Evolutionary conservation across 108 stramenopile species (phyloP).

Genomic region (Nitzschia palea): DNA sequence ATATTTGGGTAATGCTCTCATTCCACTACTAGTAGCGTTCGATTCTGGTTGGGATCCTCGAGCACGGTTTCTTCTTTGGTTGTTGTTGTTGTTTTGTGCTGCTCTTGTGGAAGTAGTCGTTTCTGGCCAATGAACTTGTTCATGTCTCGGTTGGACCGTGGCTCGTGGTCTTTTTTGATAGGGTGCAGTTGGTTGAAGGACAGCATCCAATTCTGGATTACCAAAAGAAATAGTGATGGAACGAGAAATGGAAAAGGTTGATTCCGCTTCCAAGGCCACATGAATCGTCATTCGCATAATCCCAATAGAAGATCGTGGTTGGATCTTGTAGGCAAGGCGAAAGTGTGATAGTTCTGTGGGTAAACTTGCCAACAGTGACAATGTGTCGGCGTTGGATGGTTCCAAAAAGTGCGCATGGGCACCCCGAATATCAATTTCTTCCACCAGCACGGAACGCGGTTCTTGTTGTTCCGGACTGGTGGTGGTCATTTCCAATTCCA

Average conservation of each 20-base stretch:
- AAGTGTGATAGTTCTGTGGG: background rate
- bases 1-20: background rate
- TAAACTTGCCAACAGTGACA: background rate
- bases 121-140: background rate
- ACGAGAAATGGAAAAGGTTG: conserved; percentile 25
- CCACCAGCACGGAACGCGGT: too few species aligned
- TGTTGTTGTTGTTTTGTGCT: background rate
- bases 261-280: background rate
- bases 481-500: too few species aligned
- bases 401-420: background rate
- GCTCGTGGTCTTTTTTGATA: conserved; percentile 24
- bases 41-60: too few species aligned
- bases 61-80: background rate
- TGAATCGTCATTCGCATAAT: background rate
- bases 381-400: background rate
- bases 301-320: background rate
- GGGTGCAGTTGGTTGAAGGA: conserved; percentile 36
- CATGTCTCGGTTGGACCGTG: background rate
- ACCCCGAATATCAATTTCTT: background rate
- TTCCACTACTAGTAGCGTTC: background rate
- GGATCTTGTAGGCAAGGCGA: background rate
- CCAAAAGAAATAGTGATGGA: conserved; percentile 31
- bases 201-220: conserved; percentile 34
- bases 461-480: too few species aligned
- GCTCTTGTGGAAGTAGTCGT: too few species aligned